Evolutionary conservation across 371 early-diverging fungal genomes (phyloP), one percentile per base, ranked within the genome.

Genomic region (Cokeromyces recurvatus): DNA sequence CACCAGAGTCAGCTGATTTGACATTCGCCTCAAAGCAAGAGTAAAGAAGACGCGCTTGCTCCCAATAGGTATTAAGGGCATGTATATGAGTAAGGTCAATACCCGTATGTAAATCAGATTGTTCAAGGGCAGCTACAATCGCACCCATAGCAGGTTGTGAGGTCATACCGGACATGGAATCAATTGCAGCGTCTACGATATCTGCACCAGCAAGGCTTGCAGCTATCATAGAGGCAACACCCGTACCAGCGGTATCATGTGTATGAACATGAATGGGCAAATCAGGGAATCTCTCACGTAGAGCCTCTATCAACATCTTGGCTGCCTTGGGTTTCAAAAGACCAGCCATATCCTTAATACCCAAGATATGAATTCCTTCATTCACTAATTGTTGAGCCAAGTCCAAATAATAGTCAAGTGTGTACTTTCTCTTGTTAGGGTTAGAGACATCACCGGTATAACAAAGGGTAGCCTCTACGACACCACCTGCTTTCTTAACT

Each of bases 291-390:
- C 79, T 79, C 51, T 78, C 66, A 44, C 97, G 84, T 59, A 96
- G 88, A 43, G 90, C 78, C 16, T 88, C 79, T 21, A 96, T 64
- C 32, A 96, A 65, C 21, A 91, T 50, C 32, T 66, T 85, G 32
- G 97, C 94, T 7, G 94, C 93, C 16, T 79, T 69, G 12, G 97
- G 97, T 72, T 92, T 94, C 48, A 96, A 78, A 19, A 96, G 76
- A 48, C 95, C 97, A 42, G 97, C 97, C 97, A 96, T 96, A 59
- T 96, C 97, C 76, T 96, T 96, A 68, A 96, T 95, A 34, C 84
- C 92, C 23, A 96, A 64, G 51, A 96, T 86, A 52, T 96, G 94
- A 63, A 94, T 94, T 43, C 94, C 95, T 49, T 87, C 84, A 25
- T 82, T 62, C n/a, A 91, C 95, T 1, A 96, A 78, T 65, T 91